Conservation (phyloP, 768 basidiomycete species). For the Panellus pusillus region DNA sequence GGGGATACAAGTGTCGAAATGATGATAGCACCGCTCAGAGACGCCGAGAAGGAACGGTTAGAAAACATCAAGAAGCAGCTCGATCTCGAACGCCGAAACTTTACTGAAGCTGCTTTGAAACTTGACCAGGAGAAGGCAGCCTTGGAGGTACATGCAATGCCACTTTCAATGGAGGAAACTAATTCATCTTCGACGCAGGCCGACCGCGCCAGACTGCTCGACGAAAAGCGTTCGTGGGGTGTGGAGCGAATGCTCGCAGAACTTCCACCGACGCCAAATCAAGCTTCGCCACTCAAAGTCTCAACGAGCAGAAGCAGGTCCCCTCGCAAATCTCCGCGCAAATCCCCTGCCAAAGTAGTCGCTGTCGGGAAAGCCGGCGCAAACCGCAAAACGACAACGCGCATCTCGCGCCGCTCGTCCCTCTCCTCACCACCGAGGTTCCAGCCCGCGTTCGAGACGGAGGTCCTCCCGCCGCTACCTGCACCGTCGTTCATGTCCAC, state of each 20-base stretch:
- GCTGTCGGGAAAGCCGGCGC: conserved; percentile 47
- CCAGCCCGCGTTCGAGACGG: conserved; percentile 53
- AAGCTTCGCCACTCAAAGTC: conserved; percentile 24
- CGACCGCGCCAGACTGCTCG: conserved; percentile 57
- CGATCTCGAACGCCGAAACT: conserved; percentile 62
- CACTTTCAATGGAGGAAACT: conserved; percentile 11
- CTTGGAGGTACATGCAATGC: conserved; percentile 56
- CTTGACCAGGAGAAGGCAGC: conserved; percentile 64
- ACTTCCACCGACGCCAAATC: conserved; percentile 45
- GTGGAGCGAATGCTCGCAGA: conserved; percentile 62
- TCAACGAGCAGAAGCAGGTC: conserved; percentile 29
- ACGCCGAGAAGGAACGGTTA: conserved; percentile 56
- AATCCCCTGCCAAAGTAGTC: conserved; percentile 45
- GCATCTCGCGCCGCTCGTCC: conserved; percentile 49
- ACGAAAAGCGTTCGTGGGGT: conserved; percentile 77
- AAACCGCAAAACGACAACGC: conserved; percentile 40
- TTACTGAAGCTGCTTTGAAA: conserved; percentile 62
- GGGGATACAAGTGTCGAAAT: conserved; percentile 53
- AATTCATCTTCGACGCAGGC: conserved; percentile 40
- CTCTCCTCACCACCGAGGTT: conserved; percentile 28
- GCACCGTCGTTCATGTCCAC: conserved; percentile 17
- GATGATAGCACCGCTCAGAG: conserved; percentile 50
- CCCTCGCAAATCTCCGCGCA: conserved; percentile 42
- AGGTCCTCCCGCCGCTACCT: conserved; percentile 38
- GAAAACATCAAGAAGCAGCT: conserved; percentile 55